Conservation (phyloP, 2,329 filamentous ascomycete genomes). For the Ophiostoma sp. region DNA sequence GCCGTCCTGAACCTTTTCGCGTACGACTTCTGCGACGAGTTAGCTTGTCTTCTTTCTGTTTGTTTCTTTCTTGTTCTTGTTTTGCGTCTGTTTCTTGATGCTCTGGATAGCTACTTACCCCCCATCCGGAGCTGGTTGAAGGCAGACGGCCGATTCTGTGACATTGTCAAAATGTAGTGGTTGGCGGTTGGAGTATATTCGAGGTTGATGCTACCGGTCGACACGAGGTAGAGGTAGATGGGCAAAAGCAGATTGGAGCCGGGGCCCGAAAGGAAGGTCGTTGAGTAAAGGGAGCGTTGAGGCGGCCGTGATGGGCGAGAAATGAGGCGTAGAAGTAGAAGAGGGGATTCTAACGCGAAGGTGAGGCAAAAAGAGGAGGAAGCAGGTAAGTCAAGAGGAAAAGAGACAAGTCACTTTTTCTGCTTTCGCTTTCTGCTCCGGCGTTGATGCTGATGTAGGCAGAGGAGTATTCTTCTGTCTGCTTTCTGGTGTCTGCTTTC, state of each 20-base stretch:
- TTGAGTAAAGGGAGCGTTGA: conserved; percentile 27
- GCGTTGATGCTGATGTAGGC: neutral
- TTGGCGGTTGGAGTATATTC: neutral
- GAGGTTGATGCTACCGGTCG: conserved; percentile 29
- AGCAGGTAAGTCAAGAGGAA: neutral
- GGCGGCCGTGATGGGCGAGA: conserved; percentile 30
- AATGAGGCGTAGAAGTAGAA: neutral
- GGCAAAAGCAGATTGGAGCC: conserved; percentile 18
- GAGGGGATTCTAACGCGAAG: neutral
- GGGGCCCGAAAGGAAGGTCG: conserved; percentile 28
- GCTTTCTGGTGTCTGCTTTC: neutral
- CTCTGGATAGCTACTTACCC: conserved; percentile 57
- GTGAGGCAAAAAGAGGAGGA: conserved; percentile 3
- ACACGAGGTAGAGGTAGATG: conserved; percentile 25
- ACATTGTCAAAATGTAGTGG: conserved; percentile 53
- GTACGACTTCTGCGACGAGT: conserved; percentile 73
- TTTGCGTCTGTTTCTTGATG: neutral
- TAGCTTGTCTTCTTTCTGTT: neutral
- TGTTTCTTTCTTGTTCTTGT: neutral
- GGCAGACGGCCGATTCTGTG: conserved; percentile 84
- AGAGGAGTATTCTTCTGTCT: too few relatives aligned
- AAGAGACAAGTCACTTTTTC: neutral
- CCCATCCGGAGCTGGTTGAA: conserved; percentile 90
- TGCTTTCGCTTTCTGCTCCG: neutral
- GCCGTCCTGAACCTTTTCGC: conserved; percentile 98